These are phyloP conservation scores for Dovyalis caffra DNA, from an alignment of 345 rosid species.

Conservation along the genomic window DNA sequence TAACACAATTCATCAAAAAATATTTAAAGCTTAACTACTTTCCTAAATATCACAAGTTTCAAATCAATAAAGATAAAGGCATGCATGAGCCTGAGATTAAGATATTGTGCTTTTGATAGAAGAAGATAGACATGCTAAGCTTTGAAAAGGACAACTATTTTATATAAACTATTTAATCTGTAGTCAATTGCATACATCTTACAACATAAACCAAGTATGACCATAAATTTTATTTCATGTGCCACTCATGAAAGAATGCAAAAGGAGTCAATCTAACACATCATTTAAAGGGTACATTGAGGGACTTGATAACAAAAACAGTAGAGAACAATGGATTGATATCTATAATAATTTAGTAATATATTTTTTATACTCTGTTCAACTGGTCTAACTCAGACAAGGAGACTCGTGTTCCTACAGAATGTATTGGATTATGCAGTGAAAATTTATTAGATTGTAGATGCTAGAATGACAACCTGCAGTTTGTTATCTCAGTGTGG, in stretches of 20 bases:
- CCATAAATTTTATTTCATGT: neutral
- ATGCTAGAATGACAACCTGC: too few relatives aligned
- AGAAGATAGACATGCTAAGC: too few relatives aligned
- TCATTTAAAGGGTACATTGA: neutral
- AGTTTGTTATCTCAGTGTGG: too few relatives aligned
- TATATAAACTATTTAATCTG: neutral
- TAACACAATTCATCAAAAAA: slow-evolving; percentile 5
- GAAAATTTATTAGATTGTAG: too few relatives aligned
- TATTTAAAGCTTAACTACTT: neutral
- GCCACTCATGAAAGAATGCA: neutral
- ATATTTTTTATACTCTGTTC: too few relatives aligned
- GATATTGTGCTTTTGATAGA: neutral
- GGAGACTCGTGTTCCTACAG: too few relatives aligned
- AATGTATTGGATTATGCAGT: too few relatives aligned
- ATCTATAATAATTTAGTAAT: neutral
- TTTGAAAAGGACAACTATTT: neutral
- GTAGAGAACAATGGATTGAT: neutral
- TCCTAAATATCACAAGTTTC: neutral
- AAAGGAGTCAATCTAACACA: neutral
- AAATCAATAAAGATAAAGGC: neutral
- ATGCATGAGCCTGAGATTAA: neutral
- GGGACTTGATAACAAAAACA: neutral
- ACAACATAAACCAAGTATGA: neutral
- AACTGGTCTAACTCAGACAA: too few relatives aligned
- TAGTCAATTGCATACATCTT: neutral